Evolutionary conservation across 2,329 filamentous ascomycete genomes (phyloP).

Genomic region (Penicillium sp.): DNA sequence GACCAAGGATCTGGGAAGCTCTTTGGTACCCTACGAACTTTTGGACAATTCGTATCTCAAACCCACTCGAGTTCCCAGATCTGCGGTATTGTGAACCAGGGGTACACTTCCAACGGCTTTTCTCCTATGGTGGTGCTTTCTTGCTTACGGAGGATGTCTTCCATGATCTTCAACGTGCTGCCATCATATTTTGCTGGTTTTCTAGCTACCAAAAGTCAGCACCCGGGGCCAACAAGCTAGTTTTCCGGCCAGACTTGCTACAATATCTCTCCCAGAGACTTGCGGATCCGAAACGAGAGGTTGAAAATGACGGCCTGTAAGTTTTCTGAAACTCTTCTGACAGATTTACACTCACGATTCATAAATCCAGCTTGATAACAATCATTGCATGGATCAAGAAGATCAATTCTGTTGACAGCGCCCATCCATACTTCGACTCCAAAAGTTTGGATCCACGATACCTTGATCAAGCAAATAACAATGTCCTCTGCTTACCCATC

Average conservation of each 20-base stretch:
- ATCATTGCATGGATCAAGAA: conserved; percentile 24
- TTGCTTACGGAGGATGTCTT: conserved; percentile 43
- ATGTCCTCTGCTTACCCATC: conserved; percentile 32
- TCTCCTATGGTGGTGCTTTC: conserved; percentile 38
- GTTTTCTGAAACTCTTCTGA: neutral
- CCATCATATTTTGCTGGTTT: conserved; percentile 41
- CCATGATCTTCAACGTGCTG: conserved; percentile 27
- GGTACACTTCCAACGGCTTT: conserved; percentile 36
- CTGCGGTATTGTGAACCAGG: conserved; percentile 1
- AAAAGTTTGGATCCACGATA: conserved; percentile 24
- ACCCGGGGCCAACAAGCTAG: conserved; percentile 30
- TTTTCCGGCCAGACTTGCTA: conserved; percentile 38
- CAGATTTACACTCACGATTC: neutral
- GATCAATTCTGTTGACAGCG: conserved; percentile 20
- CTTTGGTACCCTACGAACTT: conserved; percentile 14
- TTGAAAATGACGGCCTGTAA: conserved; percentile 10
- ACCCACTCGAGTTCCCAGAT: conserved; percentile 26
- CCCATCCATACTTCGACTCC: conserved; percentile 8
- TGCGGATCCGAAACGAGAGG: conserved; percentile 12
- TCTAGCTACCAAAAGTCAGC: conserved; percentile 10
- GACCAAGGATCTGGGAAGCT: conserved; percentile 20
- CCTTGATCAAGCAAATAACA: conserved; percentile 25
- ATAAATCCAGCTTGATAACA: conserved; percentile 7
- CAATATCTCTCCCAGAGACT: conserved; percentile 33
- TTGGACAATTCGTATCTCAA: neutral